Evolutionary conservation across 2,329 filamentous ascomycete species (phyloP).

Genomic region (Parascedosporium putredinis): DNA sequence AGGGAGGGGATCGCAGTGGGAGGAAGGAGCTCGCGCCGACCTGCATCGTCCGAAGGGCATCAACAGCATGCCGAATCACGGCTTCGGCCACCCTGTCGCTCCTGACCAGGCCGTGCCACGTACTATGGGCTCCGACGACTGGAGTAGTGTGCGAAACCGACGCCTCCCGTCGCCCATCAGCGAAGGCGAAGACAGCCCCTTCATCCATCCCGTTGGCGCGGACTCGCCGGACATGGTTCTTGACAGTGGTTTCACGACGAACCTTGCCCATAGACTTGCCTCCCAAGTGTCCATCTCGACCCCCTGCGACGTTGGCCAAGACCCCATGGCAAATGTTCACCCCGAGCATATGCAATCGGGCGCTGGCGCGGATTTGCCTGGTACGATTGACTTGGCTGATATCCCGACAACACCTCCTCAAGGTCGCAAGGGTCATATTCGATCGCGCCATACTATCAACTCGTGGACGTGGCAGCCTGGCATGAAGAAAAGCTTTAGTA

Average conservation of each 20-base stretch:
- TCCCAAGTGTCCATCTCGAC: conserved; percentile 8
- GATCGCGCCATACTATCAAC: conserved; percentile 49
- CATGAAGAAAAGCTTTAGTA: conserved; percentile 63
- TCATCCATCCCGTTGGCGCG: conserved; percentile 11
- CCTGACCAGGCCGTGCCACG: conserved; percentile 37
- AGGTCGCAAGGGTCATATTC: conserved; percentile 42
- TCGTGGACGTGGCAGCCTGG: conserved; percentile 51
- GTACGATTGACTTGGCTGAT: neutral
- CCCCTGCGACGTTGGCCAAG: conserved; percentile 16
- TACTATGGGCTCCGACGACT: conserved; percentile 35
- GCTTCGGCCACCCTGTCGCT: conserved; percentile 17
- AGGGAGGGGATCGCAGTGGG: conserved; percentile 40
- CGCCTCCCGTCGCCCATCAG: conserved; percentile 51
- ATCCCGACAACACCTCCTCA: conserved; percentile 24
- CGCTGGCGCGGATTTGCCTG: conserved; percentile 16
- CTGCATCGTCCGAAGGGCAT: conserved; percentile 22
- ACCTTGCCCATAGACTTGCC: conserved; percentile 21
- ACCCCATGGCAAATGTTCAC: conserved; percentile 9
- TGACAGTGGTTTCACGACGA: conserved; percentile 23
- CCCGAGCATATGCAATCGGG: conserved; percentile 27
- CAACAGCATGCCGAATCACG: conserved; percentile 28
- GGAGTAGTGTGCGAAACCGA: conserved; percentile 42
- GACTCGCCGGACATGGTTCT: conserved; percentile 21
- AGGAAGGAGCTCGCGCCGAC: conserved; percentile 21
- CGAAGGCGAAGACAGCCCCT: conserved; percentile 36